These are phyloP conservation scores for Euclidium syriacum DNA, from an alignment of 345 rosid genomes.

Conservation along the genomic window DNA sequence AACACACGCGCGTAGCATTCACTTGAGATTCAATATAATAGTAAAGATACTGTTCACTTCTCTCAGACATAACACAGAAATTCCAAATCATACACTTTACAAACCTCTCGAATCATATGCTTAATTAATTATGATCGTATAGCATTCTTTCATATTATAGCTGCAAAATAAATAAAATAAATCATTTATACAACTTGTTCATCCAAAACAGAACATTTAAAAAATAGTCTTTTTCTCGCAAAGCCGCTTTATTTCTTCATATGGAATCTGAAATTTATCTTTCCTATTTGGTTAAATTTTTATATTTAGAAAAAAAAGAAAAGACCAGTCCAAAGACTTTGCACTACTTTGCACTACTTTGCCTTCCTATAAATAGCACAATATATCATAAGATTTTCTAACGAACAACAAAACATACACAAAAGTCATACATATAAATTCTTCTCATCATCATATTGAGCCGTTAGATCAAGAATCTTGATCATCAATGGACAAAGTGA, in stretches of 20 bases:
- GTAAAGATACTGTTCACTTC: not conserved
- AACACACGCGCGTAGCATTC: not conserved
- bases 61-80: conserved; percentile 7
- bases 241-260: conserved; percentile 20
- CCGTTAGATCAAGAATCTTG: conserved; percentile 11
- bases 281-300: not conserved
- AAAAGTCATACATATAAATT: too few relatives aligned
- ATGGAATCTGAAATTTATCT: conserved; percentile 9
- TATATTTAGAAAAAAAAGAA: not conserved
- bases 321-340: conserved; percentile 15
- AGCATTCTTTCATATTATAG: not conserved
- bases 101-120: conserved; percentile 27
- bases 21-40: conserved; percentile 17
- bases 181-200: conserved; percentile 16
- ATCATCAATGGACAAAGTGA: conserved; percentile 63
- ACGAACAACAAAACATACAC: conserved; percentile 8
- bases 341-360: conserved; percentile 19
- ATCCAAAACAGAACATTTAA: conserved; percentile 20
- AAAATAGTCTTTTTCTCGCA: conserved; percentile 13
- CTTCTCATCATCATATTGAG: too few relatives aligned
- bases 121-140: conserved; percentile 1
- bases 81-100: conserved; percentile 14
- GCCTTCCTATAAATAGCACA: conserved; percentile 28
- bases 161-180: not conserved
- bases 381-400: conserved; percentile 12